Base-by-base conservation (phyloP, 345 rosid species). In the Pistacia integerrima region DNA sequence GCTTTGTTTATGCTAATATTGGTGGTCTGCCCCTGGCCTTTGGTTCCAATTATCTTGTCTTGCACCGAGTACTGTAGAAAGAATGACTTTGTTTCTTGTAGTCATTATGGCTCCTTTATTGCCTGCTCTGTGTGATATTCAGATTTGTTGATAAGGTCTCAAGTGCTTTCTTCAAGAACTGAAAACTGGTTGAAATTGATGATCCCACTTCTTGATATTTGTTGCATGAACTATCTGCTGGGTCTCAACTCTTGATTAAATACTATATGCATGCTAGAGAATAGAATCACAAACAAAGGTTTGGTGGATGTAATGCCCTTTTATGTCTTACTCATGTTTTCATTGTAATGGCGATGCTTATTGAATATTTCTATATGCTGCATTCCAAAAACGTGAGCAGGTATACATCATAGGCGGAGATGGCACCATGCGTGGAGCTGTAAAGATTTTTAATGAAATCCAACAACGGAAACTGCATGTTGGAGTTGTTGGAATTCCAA, bases 371-470 rank as follows among this genome's bases (percentile, higher is more conserved):
- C 18, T 28, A 5, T 69, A 14, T 44, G 36, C 30, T 18, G 44
- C 4, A 5, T 25, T 55, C 35, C 22, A 2, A 52, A n/a, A 52
- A 20, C 49, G 52, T 28, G 58, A 35, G 72, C 74, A 91, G 94
- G 85, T 92, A 18, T 92, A 95, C 75, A 90, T 92, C 52, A 81
- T 89, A 33, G 98, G 99, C 3, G 98, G 99, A 6, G 98, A 95
- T 57, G 98, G 98, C 60, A 85, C 93, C 38, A 82, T 95, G 96
- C 93, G 87, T 10, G 99, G 98, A 5, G 97, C 94, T 22, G 91
- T 93, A 44, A 73, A 80, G 78, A 88, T 95, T 33, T 93, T 87
- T 52, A 77, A 88, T 0, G 98, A 92, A 84, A 70, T 91, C 52
- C 51, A 36, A 5, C 66, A 82, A 16, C 80, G 94, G 56, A 88